phyloP scores from a whole-genome alignment of 768 basidiomycete genomes.

The Astraeus odoratus region DNA sequence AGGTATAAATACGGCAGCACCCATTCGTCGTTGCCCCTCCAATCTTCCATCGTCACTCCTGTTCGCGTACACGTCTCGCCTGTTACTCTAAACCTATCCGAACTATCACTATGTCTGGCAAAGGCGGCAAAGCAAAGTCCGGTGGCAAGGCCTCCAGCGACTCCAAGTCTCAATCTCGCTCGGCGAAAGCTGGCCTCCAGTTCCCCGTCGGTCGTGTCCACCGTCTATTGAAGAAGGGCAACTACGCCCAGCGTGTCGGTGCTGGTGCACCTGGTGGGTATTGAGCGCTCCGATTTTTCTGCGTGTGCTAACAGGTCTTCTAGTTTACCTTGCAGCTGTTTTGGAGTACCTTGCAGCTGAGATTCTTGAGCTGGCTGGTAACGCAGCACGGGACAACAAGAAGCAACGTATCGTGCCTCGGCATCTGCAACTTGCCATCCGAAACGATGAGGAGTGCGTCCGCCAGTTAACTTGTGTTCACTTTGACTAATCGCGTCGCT shows the following conservation, averaged over 20 bases:
- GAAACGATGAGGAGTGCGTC: slow-evolving; percentile 49
- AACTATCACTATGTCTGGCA: slow-evolving; percentile 31
- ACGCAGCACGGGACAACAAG: slow-evolving; percentile 49
- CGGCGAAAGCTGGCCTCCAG: slow-evolving; percentile 36
- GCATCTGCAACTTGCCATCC: slow-evolving; percentile 59
- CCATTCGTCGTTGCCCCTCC: slow-evolving; percentile 5
- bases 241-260: slow-evolving; percentile 53
- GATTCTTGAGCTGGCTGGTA: slow-evolving; percentile 56
- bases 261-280: slow-evolving; percentile 41
- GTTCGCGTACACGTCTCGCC: not conserved
- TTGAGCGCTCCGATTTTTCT: not conserved
- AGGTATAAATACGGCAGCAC: slow-evolving; percentile 24
- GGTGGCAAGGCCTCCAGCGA: slow-evolving; percentile 55
- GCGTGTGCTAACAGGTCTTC: not conserved
- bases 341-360: slow-evolving; percentile 58
- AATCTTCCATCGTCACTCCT: slow-evolving; percentile 3
- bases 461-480: not conserved
- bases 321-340: slow-evolving; percentile 55
- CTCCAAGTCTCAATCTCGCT: slow-evolving; percentile 31
- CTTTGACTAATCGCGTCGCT: not conserved
- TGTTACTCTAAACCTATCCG: too few species aligned
- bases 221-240: slow-evolving; percentile 51
- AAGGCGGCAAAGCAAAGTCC: slow-evolving; percentile 53
- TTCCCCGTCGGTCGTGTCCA: slow-evolving; percentile 59
- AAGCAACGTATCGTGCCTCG: slow-evolving; percentile 60